These are phyloP conservation scores for Aureobasidium subglaciale DNA, from an alignment of 2,329 filamentous ascomycete species.

Conservation along the genomic window DNA sequence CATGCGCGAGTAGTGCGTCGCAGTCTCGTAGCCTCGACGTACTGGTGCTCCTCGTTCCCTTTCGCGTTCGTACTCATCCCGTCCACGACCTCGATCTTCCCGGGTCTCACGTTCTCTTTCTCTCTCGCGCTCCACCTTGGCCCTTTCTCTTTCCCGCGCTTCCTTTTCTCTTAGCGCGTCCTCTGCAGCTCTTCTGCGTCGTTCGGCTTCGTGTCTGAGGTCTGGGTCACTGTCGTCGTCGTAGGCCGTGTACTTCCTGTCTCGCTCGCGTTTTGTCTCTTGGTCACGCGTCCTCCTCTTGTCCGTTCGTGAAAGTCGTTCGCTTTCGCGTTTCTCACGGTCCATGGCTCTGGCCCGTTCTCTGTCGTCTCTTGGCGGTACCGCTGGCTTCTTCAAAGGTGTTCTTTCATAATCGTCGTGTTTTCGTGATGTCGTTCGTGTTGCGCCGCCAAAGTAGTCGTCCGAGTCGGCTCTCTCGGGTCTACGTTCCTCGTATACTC, in stretches of 20 bases:
- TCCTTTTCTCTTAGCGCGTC: slow-evolving; percentile 12
- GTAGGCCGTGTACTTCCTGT: slow-evolving; percentile 28
- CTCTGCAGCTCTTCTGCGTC: slow-evolving; percentile 24
- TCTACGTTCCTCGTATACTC: slow-evolving; percentile 27
- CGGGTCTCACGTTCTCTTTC: slow-evolving; percentile 21
- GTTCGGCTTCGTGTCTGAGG: slow-evolving; percentile 21
- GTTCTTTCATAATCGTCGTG: slow-evolving; percentile 34
- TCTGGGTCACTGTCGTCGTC: slow-evolving; percentile 28
- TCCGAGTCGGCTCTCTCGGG: slow-evolving; percentile 21
- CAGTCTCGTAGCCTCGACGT: background rate
- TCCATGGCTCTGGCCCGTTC: slow-evolving; percentile 19
- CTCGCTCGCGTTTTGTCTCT: slow-evolving; percentile 34
- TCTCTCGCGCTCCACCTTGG: slow-evolving; percentile 8
- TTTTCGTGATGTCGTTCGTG: slow-evolving; percentile 30
- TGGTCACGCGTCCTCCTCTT: slow-evolving; percentile 30
- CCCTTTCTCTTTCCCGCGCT: slow-evolving; percentile 12
- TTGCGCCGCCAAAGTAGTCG: slow-evolving; percentile 30
- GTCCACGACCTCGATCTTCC: slow-evolving; percentile 7
- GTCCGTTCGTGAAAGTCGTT: slow-evolving; percentile 23
- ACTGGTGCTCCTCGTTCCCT: background rate
- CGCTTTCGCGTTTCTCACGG: slow-evolving; percentile 24
- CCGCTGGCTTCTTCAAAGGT: slow-evolving; percentile 23
- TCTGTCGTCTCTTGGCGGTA: slow-evolving; percentile 17
- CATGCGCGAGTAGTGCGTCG: slow-evolving; percentile 22
- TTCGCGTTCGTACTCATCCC: slow-evolving; percentile 17